These are phyloP conservation scores for Spraguea lophii DNA, from an alignment of 371 early-diverging fungal genomes.

Conservation along the genomic window DNA sequence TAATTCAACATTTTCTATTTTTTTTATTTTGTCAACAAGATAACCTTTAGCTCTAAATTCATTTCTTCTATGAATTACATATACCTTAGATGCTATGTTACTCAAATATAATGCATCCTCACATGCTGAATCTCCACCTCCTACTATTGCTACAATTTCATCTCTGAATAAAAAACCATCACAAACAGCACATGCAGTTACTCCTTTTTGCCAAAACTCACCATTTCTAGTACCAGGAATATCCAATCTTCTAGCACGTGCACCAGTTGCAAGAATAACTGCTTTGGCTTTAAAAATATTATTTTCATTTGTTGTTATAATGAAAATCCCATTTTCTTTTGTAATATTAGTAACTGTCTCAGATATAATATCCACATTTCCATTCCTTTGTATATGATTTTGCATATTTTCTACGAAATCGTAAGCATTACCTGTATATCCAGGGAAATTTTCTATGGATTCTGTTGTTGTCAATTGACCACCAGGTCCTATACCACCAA, in stretches of 20 bases:
- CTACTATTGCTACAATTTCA: conserved; percentile 65
- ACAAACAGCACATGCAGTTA: conserved; percentile 96
- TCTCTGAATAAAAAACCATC: conserved; percentile 87
- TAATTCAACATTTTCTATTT: conserved; percentile 66
- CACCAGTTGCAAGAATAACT: conserved; percentile 85
- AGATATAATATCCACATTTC: conserved; percentile 58
- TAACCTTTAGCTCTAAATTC: conserved; percentile 78
- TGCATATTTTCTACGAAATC: conserved; percentile 49
- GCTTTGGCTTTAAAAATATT: conserved; percentile 51
- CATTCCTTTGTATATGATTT: conserved; percentile 68
- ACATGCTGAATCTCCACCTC: conserved; percentile 94
- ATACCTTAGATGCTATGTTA: conserved; percentile 68
- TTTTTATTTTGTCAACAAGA: conserved; percentile 62
- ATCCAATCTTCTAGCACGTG: conserved; percentile 73
- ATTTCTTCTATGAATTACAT: conserved; percentile 76
- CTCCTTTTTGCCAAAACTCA: conserved; percentile 72
- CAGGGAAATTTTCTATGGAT: conserved; percentile 48
- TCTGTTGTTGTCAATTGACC: conserved; percentile 51
- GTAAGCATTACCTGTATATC: conserved; percentile 46
- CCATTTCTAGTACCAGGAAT: conserved; percentile 52
- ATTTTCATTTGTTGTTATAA: conserved; percentile 13
- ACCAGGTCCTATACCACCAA: conserved; percentile 62
- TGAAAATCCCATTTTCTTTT: conserved; percentile 22
- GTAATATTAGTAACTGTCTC: conserved; percentile 26
- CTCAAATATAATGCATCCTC: conserved; percentile 82